Evolutionary conservation across 2,329 filamentous ascomycete genomes (phyloP), one percentile per base, ranked within the genome.

Genomic region (Alternaria consortialis): DNA sequence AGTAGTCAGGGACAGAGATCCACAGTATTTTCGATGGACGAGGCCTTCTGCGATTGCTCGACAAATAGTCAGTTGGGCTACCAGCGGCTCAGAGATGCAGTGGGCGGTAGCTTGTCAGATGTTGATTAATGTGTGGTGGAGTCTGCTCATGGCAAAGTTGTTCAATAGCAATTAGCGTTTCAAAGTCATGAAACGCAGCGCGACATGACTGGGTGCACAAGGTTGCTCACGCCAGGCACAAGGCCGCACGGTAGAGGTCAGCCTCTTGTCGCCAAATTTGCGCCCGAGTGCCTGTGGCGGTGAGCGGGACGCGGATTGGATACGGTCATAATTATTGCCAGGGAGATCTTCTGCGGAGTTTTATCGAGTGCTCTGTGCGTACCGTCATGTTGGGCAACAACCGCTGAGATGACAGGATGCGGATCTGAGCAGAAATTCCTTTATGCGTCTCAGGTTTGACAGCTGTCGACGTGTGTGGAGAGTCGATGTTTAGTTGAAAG

Each of bases 271-370:
- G 53, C 43, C 46, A 51, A 50, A 57, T 57, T 60, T 52, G 58
- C 53, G 47, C 40, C 53, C 53, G 46, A 36, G 37, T 52, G 31
- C 47, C 60, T 67, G 63, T 68, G 68, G 68, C 68, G 68, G 68
- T 70, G 68, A 69, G 62, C 43, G 56, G 44, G 57, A 58, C 43
- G 58, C 57, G 58, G 58, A 62, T 69, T 66, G 36, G 62, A 62
- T 60, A 65, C 54, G 58, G 63, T 56, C 54, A 65, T 58, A 58
- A 64, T 54, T 64, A 68, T 68, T 60, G 66, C 53, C 51, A 53
- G 59, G 68, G 59, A 71, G 67, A 71, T 71, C 63, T 67, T 63
- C 57, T 55, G 57, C 58, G 65, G 67, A 65, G 63, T 48, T 62
- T 61, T 63, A 62, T 57, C 58, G 54, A 59, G 54, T 63, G 64